phyloP scores from a whole-genome alignment of 2,329 filamentous ascomycete species.

The Trichoderma brevicompactum region DNA sequence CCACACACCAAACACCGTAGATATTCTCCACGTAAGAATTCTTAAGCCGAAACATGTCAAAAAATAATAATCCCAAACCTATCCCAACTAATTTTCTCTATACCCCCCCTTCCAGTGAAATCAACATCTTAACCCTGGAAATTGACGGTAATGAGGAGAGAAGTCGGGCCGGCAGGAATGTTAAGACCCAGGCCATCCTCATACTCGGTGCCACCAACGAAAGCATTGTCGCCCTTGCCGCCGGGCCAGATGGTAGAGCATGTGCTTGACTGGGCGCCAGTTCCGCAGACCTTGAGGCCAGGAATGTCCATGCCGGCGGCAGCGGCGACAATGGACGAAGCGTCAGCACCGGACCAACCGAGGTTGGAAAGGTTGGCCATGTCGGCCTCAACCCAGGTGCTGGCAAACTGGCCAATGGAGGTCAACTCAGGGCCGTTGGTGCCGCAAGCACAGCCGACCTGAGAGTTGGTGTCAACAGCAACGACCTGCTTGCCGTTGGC shows the following conservation, averaged over 20 bases:
- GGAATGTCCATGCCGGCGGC: slow-evolving; percentile 39
- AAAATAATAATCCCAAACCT: slow-evolving; percentile 12
- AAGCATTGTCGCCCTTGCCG: slow-evolving; percentile 46
- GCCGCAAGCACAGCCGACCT: slow-evolving; percentile 54
- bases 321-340: slow-evolving; percentile 53
- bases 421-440: slow-evolving; percentile 43
- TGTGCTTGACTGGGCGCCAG: slow-evolving; percentile 42
- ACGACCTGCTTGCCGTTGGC: slow-evolving; percentile 46
- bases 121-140: slow-evolving; percentile 31
- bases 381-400: slow-evolving; percentile 58
- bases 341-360: slow-evolving; percentile 57
- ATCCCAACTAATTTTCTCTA: slow-evolving; percentile 23
- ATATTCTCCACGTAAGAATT: slow-evolving; percentile 22
- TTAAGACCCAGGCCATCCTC: slow-evolving; percentile 49
- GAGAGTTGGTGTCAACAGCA: slow-evolving; percentile 52
- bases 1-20: slow-evolving; percentile 31
- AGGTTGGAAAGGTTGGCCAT: slow-evolving; percentile 51
- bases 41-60: slow-evolving; percentile 23
- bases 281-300: slow-evolving; percentile 46
- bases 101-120: slow-evolving; percentile 7
- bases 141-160: slow-evolving; percentile 42
- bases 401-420: slow-evolving; percentile 46
- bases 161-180: slow-evolving; percentile 38
- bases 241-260: slow-evolving; percentile 49
- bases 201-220: slow-evolving; percentile 44